A percentile compares a stretch with the other conserved stretches of the same genome.
These are phyloP conservation scores for Aspergillus sp. DNA, from an alignment of 2,329 filamentous ascomycete genomes.

Conservation along the genomic window DNA sequence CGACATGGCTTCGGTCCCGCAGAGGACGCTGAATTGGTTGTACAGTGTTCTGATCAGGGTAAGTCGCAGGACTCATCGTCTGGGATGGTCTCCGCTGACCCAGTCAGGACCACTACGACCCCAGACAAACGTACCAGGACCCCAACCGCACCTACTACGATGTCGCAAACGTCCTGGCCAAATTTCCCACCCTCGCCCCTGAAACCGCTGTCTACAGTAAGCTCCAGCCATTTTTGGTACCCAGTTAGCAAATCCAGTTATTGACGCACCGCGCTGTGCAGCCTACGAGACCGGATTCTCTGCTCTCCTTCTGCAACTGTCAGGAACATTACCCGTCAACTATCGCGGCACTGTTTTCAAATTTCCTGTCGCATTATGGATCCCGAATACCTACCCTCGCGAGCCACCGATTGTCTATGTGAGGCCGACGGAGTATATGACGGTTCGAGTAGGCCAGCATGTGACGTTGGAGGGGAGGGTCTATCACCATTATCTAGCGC, in stretches of 20 bases:
- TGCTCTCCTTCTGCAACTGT: slow-evolving; percentile 80
- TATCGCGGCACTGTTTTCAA: slow-evolving; percentile 88
- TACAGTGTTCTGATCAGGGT: slow-evolving; percentile 85
- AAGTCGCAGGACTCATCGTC: slow-evolving; percentile 15
- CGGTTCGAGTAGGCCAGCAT: slow-evolving; percentile 88
- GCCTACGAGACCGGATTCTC: slow-evolving; percentile 87
- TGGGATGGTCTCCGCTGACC: slow-evolving; percentile 11
- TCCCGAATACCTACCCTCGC: slow-evolving; percentile 84
- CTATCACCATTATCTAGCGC: slow-evolving; percentile 92
- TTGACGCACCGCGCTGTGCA: slow-evolving; percentile 37
- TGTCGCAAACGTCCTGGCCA: slow-evolving; percentile 76
- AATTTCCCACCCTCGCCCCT: slow-evolving; percentile 76
- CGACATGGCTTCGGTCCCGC: slow-evolving; percentile 68
- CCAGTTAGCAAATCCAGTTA: background rate
- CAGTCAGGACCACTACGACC: slow-evolving; percentile 37
- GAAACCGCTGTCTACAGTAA: slow-evolving; percentile 94
- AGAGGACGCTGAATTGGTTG: slow-evolving; percentile 91
- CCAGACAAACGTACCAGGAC: slow-evolving; percentile 81
- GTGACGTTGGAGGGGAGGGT: slow-evolving; percentile 89
- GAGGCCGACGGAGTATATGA: slow-evolving; percentile 82
- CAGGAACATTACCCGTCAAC: slow-evolving; percentile 83
- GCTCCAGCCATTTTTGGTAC: slow-evolving; percentile 26
- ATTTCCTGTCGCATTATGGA: slow-evolving; percentile 90
- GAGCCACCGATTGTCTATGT: slow-evolving; percentile 87
- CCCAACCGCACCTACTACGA: slow-evolving; percentile 92